These are phyloP conservation scores for Gracilaria domingensis DNA, from an alignment of 23 red algal species.

Conservation along the genomic window DNA sequence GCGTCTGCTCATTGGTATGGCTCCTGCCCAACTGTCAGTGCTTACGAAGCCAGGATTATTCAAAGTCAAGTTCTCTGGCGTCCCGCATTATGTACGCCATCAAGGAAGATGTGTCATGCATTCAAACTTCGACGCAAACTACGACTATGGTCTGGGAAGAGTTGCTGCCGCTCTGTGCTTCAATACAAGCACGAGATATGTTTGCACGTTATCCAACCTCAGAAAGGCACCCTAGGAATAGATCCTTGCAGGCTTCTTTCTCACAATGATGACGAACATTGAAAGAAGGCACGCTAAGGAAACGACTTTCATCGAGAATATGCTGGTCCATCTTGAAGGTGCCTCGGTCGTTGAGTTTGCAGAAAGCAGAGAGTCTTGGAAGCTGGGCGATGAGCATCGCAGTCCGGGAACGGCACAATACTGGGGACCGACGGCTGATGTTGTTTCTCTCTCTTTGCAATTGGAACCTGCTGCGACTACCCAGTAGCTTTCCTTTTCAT, in stretches of 20 bases:
- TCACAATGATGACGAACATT: constrained; percentile 98
- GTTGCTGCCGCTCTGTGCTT: too few relatives aligned
- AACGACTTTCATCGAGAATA: constrained; percentile 91
- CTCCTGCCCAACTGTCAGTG: constrained; percentile 59
- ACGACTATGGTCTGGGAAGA: too few relatives aligned
- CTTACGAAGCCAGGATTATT: constrained; percentile 72
- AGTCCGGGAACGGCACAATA: too few relatives aligned
- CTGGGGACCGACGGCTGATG: too few relatives aligned
- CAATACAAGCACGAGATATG: too few relatives aligned
- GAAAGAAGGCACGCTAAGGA: constrained; percentile 95
- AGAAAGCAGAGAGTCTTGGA: constrained; percentile 75
- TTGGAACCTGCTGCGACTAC: too few relatives aligned
- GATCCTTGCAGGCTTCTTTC: constrained; percentile 87
- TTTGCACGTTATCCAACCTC: too few relatives aligned
- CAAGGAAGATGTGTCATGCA: too few relatives aligned
- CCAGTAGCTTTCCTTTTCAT: background rate
- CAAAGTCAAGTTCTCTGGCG: constrained; percentile 76
- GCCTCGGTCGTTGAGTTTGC: constrained; percentile 80
- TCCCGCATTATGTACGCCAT: constrained; percentile 93
- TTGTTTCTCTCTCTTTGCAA: too few relatives aligned
- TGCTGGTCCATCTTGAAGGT: constrained; percentile 81
- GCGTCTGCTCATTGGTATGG: constrained; percentile 91
- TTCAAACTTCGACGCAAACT: too few relatives aligned
- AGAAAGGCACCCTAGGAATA: too few relatives aligned
- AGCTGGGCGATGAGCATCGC: constrained; percentile 83